Evolutionary conservation across 768 basidiomycete genomes (phyloP), one percentile per base, ranked within the genome.

Genomic region (Suillus cothurnatus): DNA sequence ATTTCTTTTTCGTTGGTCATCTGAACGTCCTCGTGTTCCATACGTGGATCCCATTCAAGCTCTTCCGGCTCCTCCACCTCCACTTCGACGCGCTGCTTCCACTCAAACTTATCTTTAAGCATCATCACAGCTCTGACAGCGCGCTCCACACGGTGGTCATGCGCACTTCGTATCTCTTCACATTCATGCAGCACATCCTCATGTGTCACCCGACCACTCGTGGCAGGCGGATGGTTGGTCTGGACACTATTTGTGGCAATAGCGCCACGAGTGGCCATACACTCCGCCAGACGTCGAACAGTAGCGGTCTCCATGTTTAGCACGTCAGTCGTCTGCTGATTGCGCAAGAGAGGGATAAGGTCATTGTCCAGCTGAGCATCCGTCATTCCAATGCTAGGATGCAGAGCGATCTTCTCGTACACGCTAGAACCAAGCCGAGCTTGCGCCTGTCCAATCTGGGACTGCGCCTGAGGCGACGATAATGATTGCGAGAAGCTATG

Each of bases 21-120:
- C 7, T 67, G 66, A 21, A 47, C 34, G 61, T 66, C 28, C 36
- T 72, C 63, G 19, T 69, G 53, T 21, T 73, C 79, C 14, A 79
- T 36, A 49, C 86, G 79, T 5, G 88, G 88, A 68, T 89, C 88
- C 88, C 88, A 90, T 23, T 86, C 87, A 43, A 91, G 76, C 67
- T 92, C 92, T 69, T 92, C 90, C 4, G 90, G 90, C 74, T 93
- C 91, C 67, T 91, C 91, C 17, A 87, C 85, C 70, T 89, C 88
- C 15, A 93, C 91, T 66, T 86, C 87, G 26, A 94, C 89, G n/a
- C 93, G 82, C 68, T 87, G 85, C 73, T 88, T 88, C 90, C 92
- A 93, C 56, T 94, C 91, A 73, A 89, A 94, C 74, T 86, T 90
- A 63, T 94, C 93, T 64, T 84, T 79, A 9, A 94, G 78, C 85